These are phyloP conservation scores for Aciculoconidium aculeatum DNA, from an alignment of 805 yeast species.

Conservation along the genomic window DNA sequence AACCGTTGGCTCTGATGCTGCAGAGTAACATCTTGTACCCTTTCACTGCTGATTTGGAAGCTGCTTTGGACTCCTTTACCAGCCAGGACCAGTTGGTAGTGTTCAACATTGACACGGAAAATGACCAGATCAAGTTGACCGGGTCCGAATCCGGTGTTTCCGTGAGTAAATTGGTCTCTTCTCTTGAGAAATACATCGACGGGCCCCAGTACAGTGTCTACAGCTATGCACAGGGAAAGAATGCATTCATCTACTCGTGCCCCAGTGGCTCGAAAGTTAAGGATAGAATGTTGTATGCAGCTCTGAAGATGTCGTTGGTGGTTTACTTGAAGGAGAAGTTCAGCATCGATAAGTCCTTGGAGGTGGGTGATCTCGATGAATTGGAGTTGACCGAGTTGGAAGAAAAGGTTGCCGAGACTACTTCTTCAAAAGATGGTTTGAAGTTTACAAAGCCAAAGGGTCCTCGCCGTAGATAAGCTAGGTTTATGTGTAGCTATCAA, in stretches of 20 bases:
- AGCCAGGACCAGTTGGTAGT: conserved; percentile 34
- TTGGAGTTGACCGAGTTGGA: conserved; percentile 49
- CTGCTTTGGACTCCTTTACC: conserved; percentile 17
- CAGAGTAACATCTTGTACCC: conserved; percentile 17
- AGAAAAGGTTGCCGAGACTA: conserved; percentile 7
- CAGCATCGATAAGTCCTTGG: conserved; percentile 44
- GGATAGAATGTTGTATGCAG: conserved; percentile 89
- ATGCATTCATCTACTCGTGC: conserved; percentile 73
- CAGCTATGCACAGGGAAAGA: conserved; percentile 31
- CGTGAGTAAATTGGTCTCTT: conserved; percentile 14
- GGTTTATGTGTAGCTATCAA: conserved; percentile 1
- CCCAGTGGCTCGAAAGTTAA: conserved; percentile 87
- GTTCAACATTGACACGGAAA: conserved; percentile 43
- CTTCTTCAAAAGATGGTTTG: conserved; percentile 15
- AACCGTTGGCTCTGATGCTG: conserved; percentile 33
- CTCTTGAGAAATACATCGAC: conserved; percentile 10
- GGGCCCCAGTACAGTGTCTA: conserved; percentile 50
- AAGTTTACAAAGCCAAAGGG: conserved; percentile 61
- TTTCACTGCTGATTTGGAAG: conserved; percentile 22
- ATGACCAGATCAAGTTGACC: conserved; percentile 36
- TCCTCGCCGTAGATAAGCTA: conserved; percentile 45
- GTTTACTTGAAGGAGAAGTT: conserved; percentile 39
- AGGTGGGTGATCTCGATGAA: conserved; percentile 70
- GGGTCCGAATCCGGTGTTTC: conserved; percentile 16
- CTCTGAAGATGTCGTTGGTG: conserved; percentile 61